Evolutionary conservation across 176 grass and related monocot genomes (phyloP).

Genomic region (Musa troglodytarum): DNA sequence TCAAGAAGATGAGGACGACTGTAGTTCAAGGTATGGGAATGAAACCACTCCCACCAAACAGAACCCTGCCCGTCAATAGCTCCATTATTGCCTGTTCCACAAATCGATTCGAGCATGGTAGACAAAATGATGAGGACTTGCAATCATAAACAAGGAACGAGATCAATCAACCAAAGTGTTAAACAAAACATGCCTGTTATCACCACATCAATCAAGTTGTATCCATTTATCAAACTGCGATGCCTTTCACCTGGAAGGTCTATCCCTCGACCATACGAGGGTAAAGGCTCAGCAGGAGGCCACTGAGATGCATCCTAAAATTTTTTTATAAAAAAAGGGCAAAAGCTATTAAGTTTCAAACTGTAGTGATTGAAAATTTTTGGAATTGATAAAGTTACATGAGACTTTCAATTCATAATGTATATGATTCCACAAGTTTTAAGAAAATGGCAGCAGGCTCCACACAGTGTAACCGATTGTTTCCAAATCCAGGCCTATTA

Average conservation of each 20-base stretch:
- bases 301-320: conserved; percentile 74
- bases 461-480: no score
- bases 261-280: conserved; percentile 80
- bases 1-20: conserved; percentile 89
- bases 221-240: conserved; percentile 70
- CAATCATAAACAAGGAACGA: not conserved
- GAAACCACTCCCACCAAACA: conserved; percentile 84
- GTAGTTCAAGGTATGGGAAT: conserved; percentile 52
- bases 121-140: not conserved
- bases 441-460: no score
- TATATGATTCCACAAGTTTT: no score
- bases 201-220: conserved; percentile 74
- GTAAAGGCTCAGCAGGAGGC: conserved; percentile 81
- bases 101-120: not conserved
- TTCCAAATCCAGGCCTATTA: no score
- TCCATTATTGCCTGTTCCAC: conserved; percentile 56
- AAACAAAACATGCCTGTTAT: conserved; percentile 51
- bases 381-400: not conserved
- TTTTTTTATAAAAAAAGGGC: not conserved
- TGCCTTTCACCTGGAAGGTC: conserved; percentile 77
- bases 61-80: conserved; percentile 76
- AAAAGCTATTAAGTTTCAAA: conserved; percentile 2
- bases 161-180: conserved; percentile 1
- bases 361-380: not conserved
- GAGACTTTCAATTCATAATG: no score